Evolutionary conservation across 2,329 filamentous ascomycete genomes (phyloP), one percentile per base, ranked within the genome.

Genomic region (Aureobasidium namibiae): DNA sequence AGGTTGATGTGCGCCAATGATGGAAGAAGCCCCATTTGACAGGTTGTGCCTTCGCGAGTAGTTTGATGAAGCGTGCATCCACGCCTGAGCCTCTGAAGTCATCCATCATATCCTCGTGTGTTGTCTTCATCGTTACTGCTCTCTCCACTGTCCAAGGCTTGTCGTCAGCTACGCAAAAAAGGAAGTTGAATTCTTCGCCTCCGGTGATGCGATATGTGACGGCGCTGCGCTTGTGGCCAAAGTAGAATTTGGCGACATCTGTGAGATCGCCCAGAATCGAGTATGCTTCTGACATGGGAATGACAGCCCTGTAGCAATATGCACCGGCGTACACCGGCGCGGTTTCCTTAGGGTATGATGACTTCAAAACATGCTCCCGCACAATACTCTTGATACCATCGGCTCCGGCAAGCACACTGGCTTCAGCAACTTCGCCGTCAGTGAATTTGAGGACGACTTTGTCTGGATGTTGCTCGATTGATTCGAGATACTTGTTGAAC

Each of bases 331-430:
- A 71, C 2, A 65, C 61, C 1, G 68, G 66, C 2, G 66, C 54
- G 14, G 68, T 63, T 5, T 67, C 66, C 24, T 65, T 61, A 16
- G 52, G 45, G 3, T 63, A 59, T 1, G 14, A 49, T 3, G 59
- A 50, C 4, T 67, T 61, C 1, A 69, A 65, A 9, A 68, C 60
- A 2, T 38, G 74, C 70, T 18, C 66, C 60, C 8, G 64, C 42
- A 44, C 26, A 21, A 49, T 52, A 31, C 42, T 53, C 26, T 61
- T 59, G 48, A 63, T 60, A 4, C 65, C 52, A 13, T 65, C 63
- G 73, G 65, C 66, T 70, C 73, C 39, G 64, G 67, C 60, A 67
- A 66, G 72, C 68, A 76, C 39, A 75, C 74, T 72, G 68, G 74
- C 18, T 63, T 62, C 65, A 67, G 71, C 18, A 72, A 67, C 2